Evolutionary conservation across 2,329 filamentous ascomycete genomes (phyloP).

Genomic region (Cladosporium sp.): DNA sequence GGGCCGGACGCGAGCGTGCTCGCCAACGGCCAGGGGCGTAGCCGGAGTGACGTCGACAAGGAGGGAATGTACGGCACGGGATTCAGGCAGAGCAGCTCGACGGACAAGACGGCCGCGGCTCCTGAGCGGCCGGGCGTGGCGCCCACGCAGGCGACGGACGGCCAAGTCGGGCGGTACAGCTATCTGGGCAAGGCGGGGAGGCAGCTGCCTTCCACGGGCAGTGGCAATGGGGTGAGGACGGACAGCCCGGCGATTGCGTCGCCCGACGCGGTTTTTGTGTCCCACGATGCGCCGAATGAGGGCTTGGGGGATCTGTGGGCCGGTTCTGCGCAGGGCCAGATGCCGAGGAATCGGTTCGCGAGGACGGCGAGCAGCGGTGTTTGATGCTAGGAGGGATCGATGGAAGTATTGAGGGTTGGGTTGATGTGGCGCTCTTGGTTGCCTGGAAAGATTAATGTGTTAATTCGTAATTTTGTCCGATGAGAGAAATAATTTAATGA

Average conservation of each 20-base stretch:
- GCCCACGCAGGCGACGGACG: neutral
- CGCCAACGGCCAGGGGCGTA: conserved; percentile 5
- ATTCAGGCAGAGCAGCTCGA: conserved; percentile 13
- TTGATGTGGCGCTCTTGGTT: no score
- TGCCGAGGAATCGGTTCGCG: conserved; percentile 12
- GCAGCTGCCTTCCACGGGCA: neutral
- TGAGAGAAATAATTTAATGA: no score
- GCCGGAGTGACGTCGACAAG: neutral
- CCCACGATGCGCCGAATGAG: conserved; percentile 1
- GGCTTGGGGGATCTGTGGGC: conserved; percentile 13
- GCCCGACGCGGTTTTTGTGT: neutral
- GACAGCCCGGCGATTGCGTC: neutral
- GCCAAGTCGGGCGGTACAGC: neutral
- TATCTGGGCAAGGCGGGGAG: neutral
- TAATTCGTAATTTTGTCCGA: no score
- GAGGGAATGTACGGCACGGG: conserved; percentile 18
- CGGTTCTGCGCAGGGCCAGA: neutral
- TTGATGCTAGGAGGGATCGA: neutral
- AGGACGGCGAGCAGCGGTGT: conserved; percentile 18
- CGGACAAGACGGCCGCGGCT: conserved; percentile 11
- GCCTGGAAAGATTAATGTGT: neutral
- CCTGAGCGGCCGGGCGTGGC: neutral
- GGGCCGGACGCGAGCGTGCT: conserved; percentile 8
- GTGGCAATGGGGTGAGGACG: neutral
- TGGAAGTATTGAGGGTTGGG: no score